These are phyloP conservation scores for Stramenopiles sp. DNA, from an alignment of 352 stramenopile species.

Conservation along the genomic window DNA sequence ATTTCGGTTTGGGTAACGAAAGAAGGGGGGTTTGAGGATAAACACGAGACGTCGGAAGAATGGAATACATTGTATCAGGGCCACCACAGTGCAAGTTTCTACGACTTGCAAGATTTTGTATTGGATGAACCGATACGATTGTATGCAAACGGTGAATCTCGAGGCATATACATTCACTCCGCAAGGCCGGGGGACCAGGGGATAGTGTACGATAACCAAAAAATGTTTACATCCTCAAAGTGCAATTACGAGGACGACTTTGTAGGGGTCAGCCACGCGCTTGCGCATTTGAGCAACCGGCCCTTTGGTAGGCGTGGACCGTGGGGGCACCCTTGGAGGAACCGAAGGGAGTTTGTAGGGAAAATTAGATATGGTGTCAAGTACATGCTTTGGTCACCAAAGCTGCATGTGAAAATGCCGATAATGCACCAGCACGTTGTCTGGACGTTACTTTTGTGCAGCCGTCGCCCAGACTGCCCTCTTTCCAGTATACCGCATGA, in stretches of 20 bases:
- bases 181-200: constrained; percentile 27
- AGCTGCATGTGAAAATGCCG: constrained; percentile 14
- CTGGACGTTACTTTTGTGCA: constrained; percentile 29
- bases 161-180: constrained; percentile 42
- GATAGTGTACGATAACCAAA: constrained; percentile 47
- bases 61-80: constrained; percentile 14
- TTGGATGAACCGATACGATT: neutral
- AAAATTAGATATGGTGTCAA: constrained; percentile 21
- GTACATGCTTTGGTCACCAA: constrained; percentile 21
- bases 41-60: neutral
- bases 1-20: constrained; percentile 31
- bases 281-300: constrained; percentile 35
- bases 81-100: neutral
- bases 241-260: constrained; percentile 37
- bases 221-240: constrained; percentile 7
- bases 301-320: constrained; percentile 31
- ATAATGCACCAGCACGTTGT: constrained; percentile 14
- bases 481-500: constrained; percentile 36
- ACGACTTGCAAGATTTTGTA: neutral
- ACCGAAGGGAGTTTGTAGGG: constrained; percentile 43
- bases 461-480: constrained; percentile 29
- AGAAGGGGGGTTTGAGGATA: constrained; percentile 13
- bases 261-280: constrained; percentile 32
- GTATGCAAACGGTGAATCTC: constrained; percentile 24
- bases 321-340: constrained; percentile 42